A percentile compares a stretch with the other conserved stretches of the same genome.
These are phyloP conservation scores for Solanum verrucosum DNA, from an alignment of 257 asterid species.

Conservation along the genomic window DNA sequence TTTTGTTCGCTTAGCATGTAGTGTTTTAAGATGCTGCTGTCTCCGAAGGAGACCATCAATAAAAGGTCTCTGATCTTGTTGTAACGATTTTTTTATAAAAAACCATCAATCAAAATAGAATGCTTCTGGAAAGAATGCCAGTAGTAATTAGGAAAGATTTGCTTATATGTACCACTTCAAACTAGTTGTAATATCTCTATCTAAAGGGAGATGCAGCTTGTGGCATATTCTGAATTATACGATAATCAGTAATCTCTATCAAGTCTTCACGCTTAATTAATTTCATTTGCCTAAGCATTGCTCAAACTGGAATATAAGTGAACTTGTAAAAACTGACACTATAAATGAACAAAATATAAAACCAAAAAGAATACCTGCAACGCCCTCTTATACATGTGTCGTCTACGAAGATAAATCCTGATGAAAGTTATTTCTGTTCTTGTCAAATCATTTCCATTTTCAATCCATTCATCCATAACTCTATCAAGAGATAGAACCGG, in stretches of 20 bases:
- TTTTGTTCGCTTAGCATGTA: background rate
- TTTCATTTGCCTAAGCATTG: background rate
- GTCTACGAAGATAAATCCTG: slow-evolving; percentile 33
- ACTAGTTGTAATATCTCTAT: background rate
- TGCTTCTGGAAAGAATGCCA: background rate
- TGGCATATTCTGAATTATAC: background rate
- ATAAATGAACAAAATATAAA: background rate
- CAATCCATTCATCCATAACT: slow-evolving; percentile 55
- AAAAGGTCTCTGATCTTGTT: background rate
- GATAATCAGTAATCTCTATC: background rate
- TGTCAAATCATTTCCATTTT: slow-evolving; percentile 56
- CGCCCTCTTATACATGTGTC: slow-evolving; percentile 44
- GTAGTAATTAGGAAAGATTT: background rate
- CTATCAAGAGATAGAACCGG: slow-evolving; percentile 18
- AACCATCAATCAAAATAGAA: too few species aligned
- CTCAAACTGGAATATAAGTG: background rate
- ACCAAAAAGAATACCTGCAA: slow-evolving; percentile 44
- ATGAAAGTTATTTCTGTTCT: slow-evolving; percentile 17
- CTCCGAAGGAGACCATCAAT: background rate
- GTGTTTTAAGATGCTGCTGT: background rate
- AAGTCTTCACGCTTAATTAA: background rate
- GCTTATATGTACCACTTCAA: background rate
- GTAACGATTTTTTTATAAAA: background rate
- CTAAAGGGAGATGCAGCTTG: background rate
- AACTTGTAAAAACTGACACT: background rate